Conservation (phyloP, 305 asterid genomes). For the Plantago coronopus region DNA sequence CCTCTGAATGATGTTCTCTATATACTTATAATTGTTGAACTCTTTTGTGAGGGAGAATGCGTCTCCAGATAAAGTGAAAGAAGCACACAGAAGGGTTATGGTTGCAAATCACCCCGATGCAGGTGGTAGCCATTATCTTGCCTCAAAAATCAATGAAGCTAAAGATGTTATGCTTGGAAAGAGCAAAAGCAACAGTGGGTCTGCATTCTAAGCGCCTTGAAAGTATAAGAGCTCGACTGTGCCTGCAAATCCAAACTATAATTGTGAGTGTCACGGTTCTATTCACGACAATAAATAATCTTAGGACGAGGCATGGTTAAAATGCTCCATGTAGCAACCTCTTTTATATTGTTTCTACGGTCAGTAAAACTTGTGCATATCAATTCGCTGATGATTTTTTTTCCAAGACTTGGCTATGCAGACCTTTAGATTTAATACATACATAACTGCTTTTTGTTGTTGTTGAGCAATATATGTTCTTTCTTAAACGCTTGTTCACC, state of each 20-base stretch:
- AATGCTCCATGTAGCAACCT: not conserved
- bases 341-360: not conserved
- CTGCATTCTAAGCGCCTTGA: slow-evolving; percentile 31
- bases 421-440: not conserved
- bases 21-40: not conserved
- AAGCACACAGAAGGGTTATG: slow-evolving; percentile 44
- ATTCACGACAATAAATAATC: not conserved
- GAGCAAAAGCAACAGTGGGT: slow-evolving; percentile 25
- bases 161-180: slow-evolving; percentile 39
- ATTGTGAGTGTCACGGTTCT: not conserved
- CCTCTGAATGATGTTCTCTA: too few species aligned
- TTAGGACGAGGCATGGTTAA: not conserved
- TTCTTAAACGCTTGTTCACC: too few species aligned
- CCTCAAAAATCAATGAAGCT: slow-evolving; percentile 47
- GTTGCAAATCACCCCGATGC: slow-evolving; percentile 47
- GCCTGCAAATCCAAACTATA: not conserved
- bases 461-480: too few species aligned
- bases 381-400: not conserved
- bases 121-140: slow-evolving; percentile 48
- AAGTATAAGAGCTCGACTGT: not conserved
- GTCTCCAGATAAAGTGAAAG: slow-evolving; percentile 33
- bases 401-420: not conserved
- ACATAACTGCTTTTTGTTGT: too few species aligned
- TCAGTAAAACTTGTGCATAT: not conserved
- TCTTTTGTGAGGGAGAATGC: slow-evolving; percentile 28